Percentiles rank a stretch among this genome's conserved stretches.
Evolutionary conservation across 768 basidiomycete species (phyloP).

Genomic region (Lactarius indigo): DNA sequence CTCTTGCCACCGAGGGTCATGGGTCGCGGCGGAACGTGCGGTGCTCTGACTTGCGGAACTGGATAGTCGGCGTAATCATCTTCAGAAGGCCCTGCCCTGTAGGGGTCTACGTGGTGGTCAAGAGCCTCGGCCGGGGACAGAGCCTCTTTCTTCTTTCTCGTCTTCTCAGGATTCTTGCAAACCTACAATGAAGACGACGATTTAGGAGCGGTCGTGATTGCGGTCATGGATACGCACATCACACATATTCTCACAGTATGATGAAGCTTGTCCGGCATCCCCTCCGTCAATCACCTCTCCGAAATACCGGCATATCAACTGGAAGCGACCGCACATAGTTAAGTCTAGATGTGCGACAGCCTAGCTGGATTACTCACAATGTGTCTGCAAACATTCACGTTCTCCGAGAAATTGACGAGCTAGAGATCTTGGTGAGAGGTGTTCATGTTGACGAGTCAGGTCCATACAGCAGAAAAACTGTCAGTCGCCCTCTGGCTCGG

Average conservation of each 20-base stretch:
- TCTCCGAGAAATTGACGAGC: conserved; percentile 58
- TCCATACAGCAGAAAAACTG: conserved; percentile 58
- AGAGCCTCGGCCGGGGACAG: conserved; percentile 44
- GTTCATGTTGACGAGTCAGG: neutral
- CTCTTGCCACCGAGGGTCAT: neutral
- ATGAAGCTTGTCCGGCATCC: conserved; percentile 42
- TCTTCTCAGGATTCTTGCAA: conserved; percentile 75
- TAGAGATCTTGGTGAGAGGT: conserved; percentile 30
- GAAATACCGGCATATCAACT: conserved; percentile 80
- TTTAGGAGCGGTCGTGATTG: neutral
- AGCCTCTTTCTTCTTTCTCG: conserved; percentile 44
- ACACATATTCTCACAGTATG: conserved; percentile 74
- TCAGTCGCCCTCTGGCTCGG: conserved; percentile 66
- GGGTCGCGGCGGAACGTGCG: neutral
- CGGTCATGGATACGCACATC: conserved; percentile 49
- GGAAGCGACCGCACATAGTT: neutral
- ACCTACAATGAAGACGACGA: conserved; percentile 41
- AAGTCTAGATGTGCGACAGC: neutral
- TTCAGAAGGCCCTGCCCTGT: conserved; percentile 25
- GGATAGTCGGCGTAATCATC: conserved; percentile 32
- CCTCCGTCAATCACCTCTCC: conserved; percentile 59
- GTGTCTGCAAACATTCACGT: conserved; percentile 59
- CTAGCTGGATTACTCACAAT: conserved; percentile 44
- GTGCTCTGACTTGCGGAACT: conserved; percentile 4
- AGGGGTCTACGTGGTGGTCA: conserved; percentile 21